phyloP scores from a whole-genome alignment of 768 basidiomycete genomes.

The Epithele typhae region DNA sequence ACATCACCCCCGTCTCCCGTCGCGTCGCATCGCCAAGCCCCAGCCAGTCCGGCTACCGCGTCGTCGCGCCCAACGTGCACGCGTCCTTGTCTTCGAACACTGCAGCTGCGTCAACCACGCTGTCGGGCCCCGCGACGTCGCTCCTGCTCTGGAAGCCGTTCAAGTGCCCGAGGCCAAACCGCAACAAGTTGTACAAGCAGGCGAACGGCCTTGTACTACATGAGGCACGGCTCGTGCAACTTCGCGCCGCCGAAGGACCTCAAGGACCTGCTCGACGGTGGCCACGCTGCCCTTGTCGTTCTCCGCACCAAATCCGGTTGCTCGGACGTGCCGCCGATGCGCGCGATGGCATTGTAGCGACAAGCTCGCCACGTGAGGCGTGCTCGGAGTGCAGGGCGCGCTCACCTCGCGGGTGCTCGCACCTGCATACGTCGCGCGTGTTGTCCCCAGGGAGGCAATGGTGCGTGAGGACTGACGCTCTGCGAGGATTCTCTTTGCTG shows the following conservation, averaged over 20 bases:
- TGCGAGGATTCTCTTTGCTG: no score
- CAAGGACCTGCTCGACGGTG: slow-evolving; percentile 73
- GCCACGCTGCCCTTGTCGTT: no score
- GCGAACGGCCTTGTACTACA: slow-evolving; percentile 90
- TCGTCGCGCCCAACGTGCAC: slow-evolving; percentile 20
- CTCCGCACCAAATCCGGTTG: no score
- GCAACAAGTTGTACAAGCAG: slow-evolving; percentile 96
- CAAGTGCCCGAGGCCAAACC: slow-evolving; percentile 90
- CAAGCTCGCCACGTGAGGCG: no score
- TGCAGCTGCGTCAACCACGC: slow-evolving; percentile 33
- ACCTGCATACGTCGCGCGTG: no score
- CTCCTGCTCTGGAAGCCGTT: slow-evolving; percentile 82
- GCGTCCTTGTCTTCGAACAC: slow-evolving; percentile 23
- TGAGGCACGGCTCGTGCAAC: slow-evolving; percentile 90
- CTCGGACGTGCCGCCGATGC: no score
- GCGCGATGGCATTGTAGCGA: no score
- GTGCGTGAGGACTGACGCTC: no score
- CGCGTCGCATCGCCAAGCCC: slow-evolving; percentile 35
- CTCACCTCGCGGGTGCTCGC: no score
- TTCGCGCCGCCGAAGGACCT: slow-evolving; percentile 87
- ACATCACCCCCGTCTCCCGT: slow-evolving; percentile 44
- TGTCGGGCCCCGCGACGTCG: slow-evolving; percentile 49
- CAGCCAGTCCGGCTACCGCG: slow-evolving; percentile 16
- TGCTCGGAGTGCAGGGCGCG: no score
- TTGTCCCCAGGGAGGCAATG: no score